These are phyloP conservation scores for Vaccinium myrtillus DNA, from an alignment of 148 eudicot genomes.

Conservation along the genomic window DNA sequence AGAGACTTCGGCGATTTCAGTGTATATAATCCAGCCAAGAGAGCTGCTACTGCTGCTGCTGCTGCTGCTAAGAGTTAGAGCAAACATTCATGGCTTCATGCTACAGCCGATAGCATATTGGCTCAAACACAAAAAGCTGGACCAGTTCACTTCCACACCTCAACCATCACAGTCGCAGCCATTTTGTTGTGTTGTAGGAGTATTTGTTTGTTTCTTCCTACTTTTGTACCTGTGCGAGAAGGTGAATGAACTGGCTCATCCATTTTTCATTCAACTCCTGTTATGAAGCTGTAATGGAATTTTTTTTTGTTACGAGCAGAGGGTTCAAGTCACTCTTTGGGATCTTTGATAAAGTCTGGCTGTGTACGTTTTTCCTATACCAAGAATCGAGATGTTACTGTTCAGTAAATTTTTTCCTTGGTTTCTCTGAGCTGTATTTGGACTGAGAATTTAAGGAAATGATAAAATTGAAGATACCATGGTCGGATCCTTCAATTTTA, in stretches of 20 bases:
- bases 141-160: not conserved
- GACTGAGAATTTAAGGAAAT: not conserved
- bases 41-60: constrained; percentile 25
- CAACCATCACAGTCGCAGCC: not conserved
- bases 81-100: not conserved
- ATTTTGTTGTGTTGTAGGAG: not conserved
- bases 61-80: constrained; percentile 17
- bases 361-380: not conserved
- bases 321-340: not conserved
- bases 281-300: no score
- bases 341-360: not conserved
- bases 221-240: not conserved
- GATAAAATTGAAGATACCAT: not conserved
- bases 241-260: not conserved
- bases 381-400: not conserved
- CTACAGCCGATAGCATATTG: not conserved
- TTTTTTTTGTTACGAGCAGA: not conserved
- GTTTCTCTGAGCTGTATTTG: not conserved
- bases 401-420: not conserved
- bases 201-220: not conserved
- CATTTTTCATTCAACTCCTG: not conserved
- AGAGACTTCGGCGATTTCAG: constrained; percentile 93
- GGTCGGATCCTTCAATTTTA: not conserved
- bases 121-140: not conserved
- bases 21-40: constrained; percentile 68